phyloP scores from a whole-genome alignment of 108 stramenopile genomes.

The Pseudonitzschia delicatissima region DNA sequence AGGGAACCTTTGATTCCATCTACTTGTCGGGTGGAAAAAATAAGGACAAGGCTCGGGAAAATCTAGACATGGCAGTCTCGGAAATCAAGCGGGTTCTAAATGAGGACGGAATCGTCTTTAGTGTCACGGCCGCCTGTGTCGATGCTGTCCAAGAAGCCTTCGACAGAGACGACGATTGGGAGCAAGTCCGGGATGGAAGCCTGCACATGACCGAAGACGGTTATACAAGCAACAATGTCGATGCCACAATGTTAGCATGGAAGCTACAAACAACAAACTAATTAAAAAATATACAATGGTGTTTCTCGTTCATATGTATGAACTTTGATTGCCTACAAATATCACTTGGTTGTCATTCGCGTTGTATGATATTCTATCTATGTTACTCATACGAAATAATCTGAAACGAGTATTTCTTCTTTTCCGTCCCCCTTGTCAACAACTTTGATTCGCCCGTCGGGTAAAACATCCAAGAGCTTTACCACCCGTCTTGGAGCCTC shows the following conservation, averaged over 20 bases:
- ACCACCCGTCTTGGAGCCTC: constrained; percentile 17
- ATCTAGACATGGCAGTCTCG: constrained; percentile 43
- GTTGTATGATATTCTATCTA: no score
- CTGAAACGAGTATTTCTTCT: constrained; percentile 41
- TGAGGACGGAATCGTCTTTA: constrained; percentile 51
- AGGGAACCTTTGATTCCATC: constrained; percentile 75
- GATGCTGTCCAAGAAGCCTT: constrained; percentile 37
- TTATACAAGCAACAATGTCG: constrained; percentile 65
- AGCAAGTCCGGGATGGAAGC: constrained; percentile 36
- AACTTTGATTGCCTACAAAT: not conserved
- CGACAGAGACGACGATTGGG: constrained; percentile 17
- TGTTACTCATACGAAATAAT: constrained; percentile 52
- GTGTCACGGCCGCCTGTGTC: constrained; percentile 51
- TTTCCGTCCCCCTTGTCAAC: constrained; percentile 28
- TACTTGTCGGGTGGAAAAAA: constrained; percentile 53
- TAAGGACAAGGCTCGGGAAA: constrained; percentile 32
- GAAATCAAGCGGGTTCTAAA: constrained; percentile 54
- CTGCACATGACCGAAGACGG: constrained; percentile 58
- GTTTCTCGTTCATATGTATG: not conserved
- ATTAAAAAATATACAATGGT: not conserved
- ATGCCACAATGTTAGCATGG: constrained; percentile 59
- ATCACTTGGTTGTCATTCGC: no score
- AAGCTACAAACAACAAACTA: constrained; percentile 3
- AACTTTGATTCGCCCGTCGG: constrained; percentile 53
- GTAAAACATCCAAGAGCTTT: constrained; percentile 35